Base-by-base conservation (phyloP, 371 early-diverging fungal genomes). In the Entomophthora muscae region DNA sequence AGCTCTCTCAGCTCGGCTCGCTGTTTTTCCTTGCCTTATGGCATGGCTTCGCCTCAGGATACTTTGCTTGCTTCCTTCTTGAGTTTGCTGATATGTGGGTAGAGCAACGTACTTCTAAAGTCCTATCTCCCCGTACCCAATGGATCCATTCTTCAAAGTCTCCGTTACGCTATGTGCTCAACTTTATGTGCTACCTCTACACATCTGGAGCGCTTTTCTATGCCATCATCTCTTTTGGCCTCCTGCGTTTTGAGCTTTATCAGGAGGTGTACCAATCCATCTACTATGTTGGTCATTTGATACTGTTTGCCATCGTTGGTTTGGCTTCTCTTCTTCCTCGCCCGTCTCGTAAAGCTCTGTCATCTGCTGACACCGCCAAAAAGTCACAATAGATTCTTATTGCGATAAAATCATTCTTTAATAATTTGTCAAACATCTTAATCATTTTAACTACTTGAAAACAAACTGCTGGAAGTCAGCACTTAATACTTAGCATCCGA, bases 41-140 rank as follows among this genome's bases (percentile, higher is more conserved):
- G 88, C 88, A 87, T 64, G 88, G 88, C 7, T 78, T 82, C 61
- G 79, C 81, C 57, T 23, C 72, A 23, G 83, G 80, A 26, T 87
- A 87, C 71, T 82, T 79, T 63, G 33, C 78, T 7, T 76, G 78
- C 30, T 87, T 87, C 57, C 68, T 70, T 21, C 66, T 80, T 31
- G 88, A 87, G 67, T 87, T 82, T 65, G 61, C 82, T 42, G 79
- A 77, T 64, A 75, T 81, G 63, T 70, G 72, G 52, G 71, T 72
- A 10, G 67, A 66, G 42, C 42, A 58, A 52, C 28, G 52, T 51
- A 62, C 53, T 52, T 33, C n/a, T 12, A 64, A 61, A 63, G 32
- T 52, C 27, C 28, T 29, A 13, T 32, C 29, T 21, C 27, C 24
- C 7, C 61, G 29, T 17, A 58, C 17, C 3, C 59, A 30, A 61